phyloP scores from a whole-genome alignment of 2,329 filamentous ascomycete genomes.

The Hypocreales sp. region DNA sequence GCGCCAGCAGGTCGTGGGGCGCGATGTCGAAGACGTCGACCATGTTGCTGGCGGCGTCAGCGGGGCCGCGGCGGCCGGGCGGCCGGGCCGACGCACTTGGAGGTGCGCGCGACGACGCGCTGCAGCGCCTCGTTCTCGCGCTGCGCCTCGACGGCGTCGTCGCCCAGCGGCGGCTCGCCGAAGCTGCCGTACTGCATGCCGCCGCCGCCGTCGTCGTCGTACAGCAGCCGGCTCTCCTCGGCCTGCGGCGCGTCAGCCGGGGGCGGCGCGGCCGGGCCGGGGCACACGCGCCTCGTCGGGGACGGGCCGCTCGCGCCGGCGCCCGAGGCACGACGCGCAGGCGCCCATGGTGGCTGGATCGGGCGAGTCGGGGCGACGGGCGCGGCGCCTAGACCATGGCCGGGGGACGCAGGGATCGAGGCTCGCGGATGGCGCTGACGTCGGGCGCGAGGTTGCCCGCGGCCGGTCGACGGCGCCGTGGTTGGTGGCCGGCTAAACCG shows the following conservation, averaged over 20 bases:
- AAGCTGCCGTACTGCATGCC: conserved; percentile 48
- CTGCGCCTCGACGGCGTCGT: conserved; percentile 46
- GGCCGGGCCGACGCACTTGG: conserved; percentile 32
- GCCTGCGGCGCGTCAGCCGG: conserved; percentile 25
- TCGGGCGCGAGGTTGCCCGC: too few species aligned
- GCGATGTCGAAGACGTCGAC: conserved; percentile 53
- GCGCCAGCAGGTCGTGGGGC: conserved; percentile 27
- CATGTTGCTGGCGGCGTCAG: conserved; percentile 34
- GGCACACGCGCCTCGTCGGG: conserved; percentile 44
- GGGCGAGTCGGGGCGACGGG: too few species aligned
- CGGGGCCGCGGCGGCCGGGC: conserved; percentile 1
- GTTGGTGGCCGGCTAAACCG: too few species aligned
- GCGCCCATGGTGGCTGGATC: conserved; percentile 40
- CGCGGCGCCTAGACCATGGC: too few species aligned
- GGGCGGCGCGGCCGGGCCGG: too few species aligned
- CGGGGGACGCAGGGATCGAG: too few species aligned
- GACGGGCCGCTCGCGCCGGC: conserved; percentile 30
- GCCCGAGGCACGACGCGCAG: conserved; percentile 47
- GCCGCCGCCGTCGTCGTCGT: conserved; percentile 47
- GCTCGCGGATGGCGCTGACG: too few species aligned
- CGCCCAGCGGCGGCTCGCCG: conserved; percentile 35
- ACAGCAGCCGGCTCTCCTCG: conserved; percentile 41
- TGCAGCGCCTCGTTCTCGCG: conserved; percentile 50
- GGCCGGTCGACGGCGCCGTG: too few species aligned
- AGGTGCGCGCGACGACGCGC: conserved; percentile 46